A percentile compares a stretch with the other conserved stretches of the same genome.
Evolutionary conservation across 495 filamentous ascomycete species (phyloP).

Genomic region (Aspergillus bertholletiae): DNA sequence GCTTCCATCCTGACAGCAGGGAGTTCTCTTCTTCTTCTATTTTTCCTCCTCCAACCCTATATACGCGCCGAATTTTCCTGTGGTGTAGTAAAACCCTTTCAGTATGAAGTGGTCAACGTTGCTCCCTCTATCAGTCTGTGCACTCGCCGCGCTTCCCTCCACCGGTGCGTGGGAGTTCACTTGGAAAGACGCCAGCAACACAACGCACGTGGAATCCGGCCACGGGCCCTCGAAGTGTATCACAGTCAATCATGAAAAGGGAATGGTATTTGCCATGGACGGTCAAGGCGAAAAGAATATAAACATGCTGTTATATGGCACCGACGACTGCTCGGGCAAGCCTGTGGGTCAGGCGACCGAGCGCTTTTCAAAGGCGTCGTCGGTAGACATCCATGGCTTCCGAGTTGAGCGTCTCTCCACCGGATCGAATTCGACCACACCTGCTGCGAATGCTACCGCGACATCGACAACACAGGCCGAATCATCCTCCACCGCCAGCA

Average conservation of each 20-base stretch:
- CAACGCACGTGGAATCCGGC: conserved; percentile 8
- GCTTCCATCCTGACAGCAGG: neutral
- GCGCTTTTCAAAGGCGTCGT: conserved; percentile 11
- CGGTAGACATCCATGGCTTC: conserved; percentile 12
- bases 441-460: neutral
- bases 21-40: neutral
- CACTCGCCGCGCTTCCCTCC: conserved; percentile 7
- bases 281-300: conserved; percentile 15
- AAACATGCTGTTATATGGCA: conserved; percentile 22
- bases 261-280: conserved; percentile 16
- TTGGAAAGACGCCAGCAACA: conserved; percentile 15
- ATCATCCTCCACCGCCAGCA: neutral
- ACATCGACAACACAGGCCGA: neutral
- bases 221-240: conserved; percentile 18
- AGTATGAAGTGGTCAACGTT: conserved; percentile 18
- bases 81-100: too few relatives aligned
- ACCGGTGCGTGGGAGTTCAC: conserved; percentile 19
- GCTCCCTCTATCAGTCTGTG: conserved; percentile 4
- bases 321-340: conserved; percentile 12
- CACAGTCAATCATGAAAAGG: conserved; percentile 15
- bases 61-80: too few relatives aligned
- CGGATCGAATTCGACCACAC: neutral
- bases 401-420: conserved; percentile 13
- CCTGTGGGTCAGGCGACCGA: conserved; percentile 16
- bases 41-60: neutral